Conservation (phyloP, 2,329 filamentous ascomycete species). For the Lasiodiplodia citricola region DNA sequence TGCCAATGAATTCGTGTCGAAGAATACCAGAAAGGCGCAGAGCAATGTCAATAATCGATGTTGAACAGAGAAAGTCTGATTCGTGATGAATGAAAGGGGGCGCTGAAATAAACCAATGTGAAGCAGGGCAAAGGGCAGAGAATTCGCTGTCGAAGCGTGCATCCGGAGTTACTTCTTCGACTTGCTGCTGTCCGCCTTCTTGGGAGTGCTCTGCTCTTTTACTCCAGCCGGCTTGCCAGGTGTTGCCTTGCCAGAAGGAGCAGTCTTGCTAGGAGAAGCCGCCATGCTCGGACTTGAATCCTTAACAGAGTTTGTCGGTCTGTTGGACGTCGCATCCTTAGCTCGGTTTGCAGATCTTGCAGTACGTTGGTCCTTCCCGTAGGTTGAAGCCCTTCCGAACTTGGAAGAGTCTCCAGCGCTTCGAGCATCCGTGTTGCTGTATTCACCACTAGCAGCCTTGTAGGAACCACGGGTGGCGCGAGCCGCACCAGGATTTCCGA, state of each 20-base stretch:
- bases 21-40: neutral
- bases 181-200: neutral
- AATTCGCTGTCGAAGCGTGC: neutral
- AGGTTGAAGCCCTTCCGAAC: neutral
- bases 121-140: neutral
- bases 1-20: neutral
- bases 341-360: neutral
- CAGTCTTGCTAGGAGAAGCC: neutral
- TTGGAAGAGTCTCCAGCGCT: neutral
- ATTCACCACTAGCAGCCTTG: neutral
- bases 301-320: neutral
- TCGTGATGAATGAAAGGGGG: neutral
- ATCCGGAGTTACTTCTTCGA: neutral
- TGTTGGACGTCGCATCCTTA: neutral
- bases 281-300: neutral
- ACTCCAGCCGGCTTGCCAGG: neutral
- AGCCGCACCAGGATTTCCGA: neutral
- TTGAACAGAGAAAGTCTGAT: neutral
- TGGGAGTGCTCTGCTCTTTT: neutral
- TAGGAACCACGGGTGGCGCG: neutral
- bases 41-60: neutral
- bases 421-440: neutral
- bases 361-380: neutral
- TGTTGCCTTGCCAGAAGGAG: neutral
- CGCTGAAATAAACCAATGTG: neutral